A percentile compares a stretch with the other conserved stretches of the same genome.
phyloP scores from a whole-genome alignment of 2,329 filamentous ascomycete species.

The Cercospora zeina region DNA sequence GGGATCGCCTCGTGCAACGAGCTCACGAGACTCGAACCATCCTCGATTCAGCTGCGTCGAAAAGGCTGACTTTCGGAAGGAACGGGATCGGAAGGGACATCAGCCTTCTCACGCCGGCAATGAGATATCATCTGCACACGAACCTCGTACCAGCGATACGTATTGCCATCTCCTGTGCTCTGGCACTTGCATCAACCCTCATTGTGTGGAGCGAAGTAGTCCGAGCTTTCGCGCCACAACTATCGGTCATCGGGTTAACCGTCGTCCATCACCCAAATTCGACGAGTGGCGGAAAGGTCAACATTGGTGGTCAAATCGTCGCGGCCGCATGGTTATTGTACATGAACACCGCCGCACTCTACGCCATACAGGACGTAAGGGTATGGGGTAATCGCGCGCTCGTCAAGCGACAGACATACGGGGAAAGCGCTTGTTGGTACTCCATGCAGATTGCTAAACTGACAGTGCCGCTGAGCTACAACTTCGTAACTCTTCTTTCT shows the following conservation, averaged over 20 bases:
- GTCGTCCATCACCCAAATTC: conserved; percentile 75
- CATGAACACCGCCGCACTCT: conserved; percentile 89
- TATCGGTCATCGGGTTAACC: conserved; percentile 68
- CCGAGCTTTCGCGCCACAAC: conserved; percentile 73
- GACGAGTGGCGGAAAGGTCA: conserved; percentile 64
- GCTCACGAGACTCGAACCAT: conserved; percentile 77
- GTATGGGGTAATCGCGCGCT: conserved; percentile 96
- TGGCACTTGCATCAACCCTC: conserved; percentile 73
- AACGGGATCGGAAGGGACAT: neutral
- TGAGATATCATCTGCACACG: conserved; percentile 75
- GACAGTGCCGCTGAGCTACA: conserved; percentile 90
- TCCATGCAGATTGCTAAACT: conserved; percentile 88
- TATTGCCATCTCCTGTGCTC: conserved; percentile 64
- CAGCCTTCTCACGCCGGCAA: conserved; percentile 68
- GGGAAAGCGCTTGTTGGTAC: conserved; percentile 95
- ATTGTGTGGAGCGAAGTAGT: conserved; percentile 94
- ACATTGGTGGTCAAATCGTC: conserved; percentile 81
- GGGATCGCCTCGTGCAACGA: conserved; percentile 74
- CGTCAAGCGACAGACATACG: conserved; percentile 85
- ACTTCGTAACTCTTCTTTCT: conserved; percentile 89
- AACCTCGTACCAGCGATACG: conserved; percentile 69
- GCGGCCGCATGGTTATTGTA: conserved; percentile 89
- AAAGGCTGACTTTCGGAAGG: conserved; percentile 73
- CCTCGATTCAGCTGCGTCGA: conserved; percentile 77
- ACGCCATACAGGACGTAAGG: conserved; percentile 85